Base-by-base conservation (phyloP, 345 rosid genomes). In the Mallotus nudiflorus region DNA sequence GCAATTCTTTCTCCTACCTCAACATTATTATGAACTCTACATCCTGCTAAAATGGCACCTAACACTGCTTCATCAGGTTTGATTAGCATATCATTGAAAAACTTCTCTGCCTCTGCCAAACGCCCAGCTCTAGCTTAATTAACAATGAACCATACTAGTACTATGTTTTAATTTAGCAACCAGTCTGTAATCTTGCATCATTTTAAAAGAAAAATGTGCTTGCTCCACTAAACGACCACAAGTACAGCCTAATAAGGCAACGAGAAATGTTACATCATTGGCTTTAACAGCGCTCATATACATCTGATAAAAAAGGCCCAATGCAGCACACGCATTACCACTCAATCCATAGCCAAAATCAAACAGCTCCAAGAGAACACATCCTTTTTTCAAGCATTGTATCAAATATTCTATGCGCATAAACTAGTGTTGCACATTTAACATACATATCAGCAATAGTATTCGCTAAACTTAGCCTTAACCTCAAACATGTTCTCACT, bases 311-410 rank as follows among this genome's bases (percentile, higher is more conserved):
- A 88, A 88, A 10, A 89, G 85, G 0, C 62, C 52, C 60, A 79
- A 31, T 12, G 85, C 82, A 56, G 66, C 48, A 18, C 31, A 62
- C 3, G 79, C 82, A 33, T 80, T 24, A 24, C 88, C 93, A 28
- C 66, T 80, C 68, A 86, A 60, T 18, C 93, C 93, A 42, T 87
- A 82, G 88, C 91, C 65, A 82, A 68, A 61, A 87, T 84, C 69
- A 89, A 75, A 19, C 89, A 83, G 81, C 88, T 89, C 91, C 91
- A 89, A 66, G 89, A 75, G 68, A 89, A 77, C 56, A 89, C 87
- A 52, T 89, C 93, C 64, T n/a, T n/a, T 69, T 76, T 12, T 51
- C 77, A 1, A 55, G 56, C 89, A 89, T 85, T n/a, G 33, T 49
- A 42, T 70, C 72, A 15, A 86, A 89, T 19, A 83, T 44, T 29